Evolutionary conservation across 371 early-diverging fungal genomes (phyloP), one percentile per base, ranked within the genome.

Genomic region (Phascolomyces articulosus): DNA sequence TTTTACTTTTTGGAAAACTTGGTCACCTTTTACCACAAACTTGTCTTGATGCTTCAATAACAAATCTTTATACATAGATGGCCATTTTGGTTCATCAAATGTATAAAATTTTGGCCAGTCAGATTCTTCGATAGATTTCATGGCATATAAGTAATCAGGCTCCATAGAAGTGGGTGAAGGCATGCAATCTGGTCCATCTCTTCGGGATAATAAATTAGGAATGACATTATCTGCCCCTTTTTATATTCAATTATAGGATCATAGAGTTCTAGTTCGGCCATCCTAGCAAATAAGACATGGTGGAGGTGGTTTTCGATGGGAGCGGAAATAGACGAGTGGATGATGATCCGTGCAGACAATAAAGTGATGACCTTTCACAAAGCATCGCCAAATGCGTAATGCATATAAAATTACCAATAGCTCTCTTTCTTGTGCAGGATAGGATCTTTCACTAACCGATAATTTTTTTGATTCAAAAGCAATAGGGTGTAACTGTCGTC

Each of bases 381-480:
- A 73, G 26, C 69, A 71, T 0, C 78, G 66, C 80, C 79, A 79
- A 0, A 55, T 54, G 3, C 68, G 15, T 26, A 80, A 60, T 0
- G 75, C 75, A 58, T 71, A 68, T 0, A 79, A 20, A 4, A 78
- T 75, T n/a, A 68, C 77, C 1, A 74, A 59, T 2, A 80, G 51
- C 62, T 77, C 81, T 6, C 80, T 83, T 40, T 78, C 73, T 60
- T 79, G 75, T 0, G 74, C 72, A 3, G 74, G 73, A 66, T 70
- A 68, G 9, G 70, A 65, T 1, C 57, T 10, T 21, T 57, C 38
- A 1, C 38, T 38, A 4, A 38, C 13, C 18, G 65, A 53, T 9
- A 83, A 54, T 28, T 59, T 48, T 11, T 61, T 49, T 2, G 76
- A 79, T 15, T 59, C 60, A 38, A 59, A 59, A 1, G 60, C 60